Evolutionary conservation across 768 basidiomycete species (phyloP).

Genomic region (Lenzites betulinus): DNA sequence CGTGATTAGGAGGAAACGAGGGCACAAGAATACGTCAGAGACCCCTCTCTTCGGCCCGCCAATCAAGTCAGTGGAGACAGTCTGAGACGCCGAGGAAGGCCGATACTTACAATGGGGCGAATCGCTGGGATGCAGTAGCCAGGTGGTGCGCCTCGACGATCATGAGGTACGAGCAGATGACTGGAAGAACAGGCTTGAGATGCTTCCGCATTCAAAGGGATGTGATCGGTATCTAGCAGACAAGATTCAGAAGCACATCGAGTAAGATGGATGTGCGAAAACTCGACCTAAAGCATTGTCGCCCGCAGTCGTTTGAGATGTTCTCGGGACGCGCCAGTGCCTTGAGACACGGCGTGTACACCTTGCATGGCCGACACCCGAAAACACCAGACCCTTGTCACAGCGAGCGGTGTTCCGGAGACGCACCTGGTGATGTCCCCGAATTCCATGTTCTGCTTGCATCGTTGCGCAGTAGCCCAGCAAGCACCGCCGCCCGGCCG

Average conservation of each 20-base stretch:
- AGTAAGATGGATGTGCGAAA: constrained; percentile 13
- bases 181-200: neutral
- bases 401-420: neutral
- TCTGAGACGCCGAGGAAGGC: constrained; percentile 15
- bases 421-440: neutral
- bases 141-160: constrained; percentile 11
- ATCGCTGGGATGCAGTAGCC: constrained; percentile 13
- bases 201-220: constrained; percentile 19
- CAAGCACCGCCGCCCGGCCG: neutral
- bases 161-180: constrained; percentile 25
- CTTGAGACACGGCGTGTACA: neutral
- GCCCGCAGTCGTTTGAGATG: constrained; percentile 11
- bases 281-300: constrained; percentile 7
- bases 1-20: neutral
- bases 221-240: constrained; percentile 14
- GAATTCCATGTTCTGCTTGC: neutral
- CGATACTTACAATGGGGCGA: neutral
- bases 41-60: neutral
- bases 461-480: neutral
- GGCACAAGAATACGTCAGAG: constrained; percentile 7
- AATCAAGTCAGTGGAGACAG: constrained; percentile 8
- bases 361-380: neutral
- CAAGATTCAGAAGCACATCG: constrained; percentile 9
- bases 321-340: constrained; percentile 6
- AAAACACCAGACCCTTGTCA: neutral